Percentiles rank a stretch among this genome's conserved stretches.
Evolutionary conservation across 208 protist species (phyloP).

Genomic region (Trypanosomatidae sp.): DNA sequence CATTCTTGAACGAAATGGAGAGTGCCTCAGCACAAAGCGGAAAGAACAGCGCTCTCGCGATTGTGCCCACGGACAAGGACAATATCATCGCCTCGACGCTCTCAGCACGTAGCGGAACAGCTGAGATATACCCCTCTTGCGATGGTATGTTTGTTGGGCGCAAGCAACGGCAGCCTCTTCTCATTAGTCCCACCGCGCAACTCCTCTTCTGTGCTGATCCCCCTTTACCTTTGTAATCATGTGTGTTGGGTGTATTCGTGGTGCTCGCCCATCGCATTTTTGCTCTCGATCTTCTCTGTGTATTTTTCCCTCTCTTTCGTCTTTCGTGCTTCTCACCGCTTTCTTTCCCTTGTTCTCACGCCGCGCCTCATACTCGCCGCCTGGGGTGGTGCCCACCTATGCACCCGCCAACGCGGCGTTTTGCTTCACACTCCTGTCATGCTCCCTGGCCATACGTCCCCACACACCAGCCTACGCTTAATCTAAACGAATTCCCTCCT

Average conservation of each 20-base stretch:
- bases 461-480: not conserved
- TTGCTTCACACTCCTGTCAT: constrained; percentile 13
- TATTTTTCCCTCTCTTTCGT: not conserved
- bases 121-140: not conserved
- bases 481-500: not conserved
- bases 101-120: not conserved
- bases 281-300: not conserved
- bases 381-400: not conserved
- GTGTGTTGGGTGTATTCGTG: not conserved
- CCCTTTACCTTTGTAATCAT: not conserved
- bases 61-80: not conserved
- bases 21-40: not conserved
- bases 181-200: not conserved
- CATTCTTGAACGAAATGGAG: not conserved
- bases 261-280: not conserved
- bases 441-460: not conserved
- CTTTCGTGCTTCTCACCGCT: not conserved
- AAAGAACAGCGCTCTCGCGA: not conserved
- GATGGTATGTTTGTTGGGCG: not conserved
- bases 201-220: not conserved
- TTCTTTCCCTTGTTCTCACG: not conserved
- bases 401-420: not conserved
- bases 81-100: not conserved
- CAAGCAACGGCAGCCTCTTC: not conserved
- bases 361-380: not conserved